phyloP scores from a whole-genome alignment of 345 rosid species.

The Syzygium jambos region DNA sequence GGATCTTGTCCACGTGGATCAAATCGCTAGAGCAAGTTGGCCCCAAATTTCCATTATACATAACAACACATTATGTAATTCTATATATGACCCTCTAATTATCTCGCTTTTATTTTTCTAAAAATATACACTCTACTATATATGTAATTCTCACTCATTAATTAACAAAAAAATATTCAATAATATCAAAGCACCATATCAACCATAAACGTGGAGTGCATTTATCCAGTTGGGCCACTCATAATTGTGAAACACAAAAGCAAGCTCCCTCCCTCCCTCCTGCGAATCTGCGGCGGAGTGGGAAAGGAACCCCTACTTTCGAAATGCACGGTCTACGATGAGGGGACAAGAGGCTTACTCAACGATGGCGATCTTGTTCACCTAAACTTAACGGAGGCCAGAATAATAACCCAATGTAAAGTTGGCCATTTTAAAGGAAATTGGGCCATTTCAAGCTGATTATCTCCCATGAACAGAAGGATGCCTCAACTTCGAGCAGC shows the following conservation, averaged over 20 bases:
- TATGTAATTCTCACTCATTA: background rate
- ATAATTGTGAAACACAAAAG: no score
- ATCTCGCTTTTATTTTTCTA: no score
- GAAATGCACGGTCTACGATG: no score
- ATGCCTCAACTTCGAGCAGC: background rate
- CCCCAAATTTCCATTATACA: background rate
- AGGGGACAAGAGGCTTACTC: no score
- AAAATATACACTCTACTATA: no score
- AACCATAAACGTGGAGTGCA: background rate
- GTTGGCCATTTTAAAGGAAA: background rate
- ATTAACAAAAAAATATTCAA: no score
- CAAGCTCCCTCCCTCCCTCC: no score
- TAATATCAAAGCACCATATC: no score
- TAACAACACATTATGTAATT: no score
- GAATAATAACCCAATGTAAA: background rate
- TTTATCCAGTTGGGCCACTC: background rate
- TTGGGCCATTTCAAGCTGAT: background rate
- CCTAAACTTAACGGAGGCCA: background rate
- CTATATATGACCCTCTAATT: no score
- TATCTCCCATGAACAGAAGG: background rate
- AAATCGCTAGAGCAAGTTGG: rapidly evolving
- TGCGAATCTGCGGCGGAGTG: no score
- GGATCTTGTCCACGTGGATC: background rate
- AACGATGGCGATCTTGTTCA: background rate
- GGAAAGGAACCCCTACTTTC: no score